Evolutionary conservation across 495 filamentous ascomycete species (phyloP).

Genomic region (Staphylotrichum longicolle): DNA sequence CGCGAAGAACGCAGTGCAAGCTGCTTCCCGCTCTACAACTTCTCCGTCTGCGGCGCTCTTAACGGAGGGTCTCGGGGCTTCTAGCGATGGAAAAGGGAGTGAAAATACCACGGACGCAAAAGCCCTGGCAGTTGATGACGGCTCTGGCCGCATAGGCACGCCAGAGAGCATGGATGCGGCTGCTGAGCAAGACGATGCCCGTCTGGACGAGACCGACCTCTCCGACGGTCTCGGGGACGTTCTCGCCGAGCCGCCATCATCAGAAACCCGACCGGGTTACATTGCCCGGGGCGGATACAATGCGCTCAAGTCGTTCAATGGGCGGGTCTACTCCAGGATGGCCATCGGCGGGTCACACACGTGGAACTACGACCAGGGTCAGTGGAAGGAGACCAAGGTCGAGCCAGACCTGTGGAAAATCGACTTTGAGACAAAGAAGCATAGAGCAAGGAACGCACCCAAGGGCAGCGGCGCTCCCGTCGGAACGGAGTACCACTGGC

Average conservation of each 20-base stretch:
- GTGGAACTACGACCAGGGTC: slow-evolving; percentile 2
- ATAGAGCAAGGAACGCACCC: not conserved
- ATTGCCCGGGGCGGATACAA: not conserved
- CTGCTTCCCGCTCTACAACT: no score
- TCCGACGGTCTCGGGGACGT: not conserved
- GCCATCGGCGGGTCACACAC: not conserved
- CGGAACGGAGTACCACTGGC: not conserved
- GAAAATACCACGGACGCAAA: no score
- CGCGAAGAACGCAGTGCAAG: no score
- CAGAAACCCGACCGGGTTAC: not conserved
- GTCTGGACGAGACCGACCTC: not conserved
- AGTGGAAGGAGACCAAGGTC: slow-evolving; percentile 1
- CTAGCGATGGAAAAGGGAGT: no score
- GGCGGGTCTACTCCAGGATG: not conserved
- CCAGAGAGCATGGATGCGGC: not conserved
- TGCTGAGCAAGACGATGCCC: not conserved
- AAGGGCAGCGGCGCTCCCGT: not conserved
- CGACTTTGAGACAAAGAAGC: not conserved
- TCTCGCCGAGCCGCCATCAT: not conserved
- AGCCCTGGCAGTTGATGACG: not conserved
- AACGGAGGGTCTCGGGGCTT: no score
- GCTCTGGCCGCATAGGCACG: not conserved
- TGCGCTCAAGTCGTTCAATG: not conserved
- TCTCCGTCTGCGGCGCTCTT: no score
- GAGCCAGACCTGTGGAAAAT: slow-evolving; percentile 4